These are phyloP conservation scores for Hemileccinum impolitum DNA, from an alignment of 768 basidiomycete species.

Conservation along the genomic window DNA sequence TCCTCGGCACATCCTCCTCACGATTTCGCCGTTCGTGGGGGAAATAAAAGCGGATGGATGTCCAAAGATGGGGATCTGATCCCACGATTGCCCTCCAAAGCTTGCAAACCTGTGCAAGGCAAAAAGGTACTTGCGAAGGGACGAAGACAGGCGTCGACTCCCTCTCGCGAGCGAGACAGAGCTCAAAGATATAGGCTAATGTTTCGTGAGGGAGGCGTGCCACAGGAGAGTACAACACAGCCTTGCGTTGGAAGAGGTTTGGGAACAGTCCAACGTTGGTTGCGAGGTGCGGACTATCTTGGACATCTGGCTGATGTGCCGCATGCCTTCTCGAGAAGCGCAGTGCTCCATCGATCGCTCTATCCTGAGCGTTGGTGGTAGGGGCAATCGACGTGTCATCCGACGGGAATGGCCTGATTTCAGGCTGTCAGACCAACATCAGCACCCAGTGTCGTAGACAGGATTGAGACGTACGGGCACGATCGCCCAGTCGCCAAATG, in stretches of 20 bases:
- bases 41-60: constrained; percentile 17
- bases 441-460: background rate
- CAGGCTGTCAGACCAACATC: background rate
- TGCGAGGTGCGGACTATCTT: background rate
- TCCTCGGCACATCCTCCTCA: constrained; percentile 1
- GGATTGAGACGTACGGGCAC: background rate
- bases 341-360: background rate
- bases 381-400: background rate
- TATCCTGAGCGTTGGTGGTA: background rate
- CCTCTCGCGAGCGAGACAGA: background rate
- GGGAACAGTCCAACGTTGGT: background rate
- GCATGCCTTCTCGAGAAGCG: background rate
- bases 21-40: background rate
- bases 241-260: background rate
- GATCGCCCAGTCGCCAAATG: background rate
- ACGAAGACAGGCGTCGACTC: background rate
- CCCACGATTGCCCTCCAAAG: constrained; percentile 16
- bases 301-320: background rate
- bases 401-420: background rate
- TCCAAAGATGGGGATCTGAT: constrained; percentile 22
- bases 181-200: constrained; percentile 22
- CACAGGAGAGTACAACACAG: background rate
- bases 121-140: background rate
- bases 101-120: constrained; percentile 19
- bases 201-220: constrained; percentile 32